phyloP scores from a whole-genome alignment of 345 rosid species.

The Angophora floribunda region DNA sequence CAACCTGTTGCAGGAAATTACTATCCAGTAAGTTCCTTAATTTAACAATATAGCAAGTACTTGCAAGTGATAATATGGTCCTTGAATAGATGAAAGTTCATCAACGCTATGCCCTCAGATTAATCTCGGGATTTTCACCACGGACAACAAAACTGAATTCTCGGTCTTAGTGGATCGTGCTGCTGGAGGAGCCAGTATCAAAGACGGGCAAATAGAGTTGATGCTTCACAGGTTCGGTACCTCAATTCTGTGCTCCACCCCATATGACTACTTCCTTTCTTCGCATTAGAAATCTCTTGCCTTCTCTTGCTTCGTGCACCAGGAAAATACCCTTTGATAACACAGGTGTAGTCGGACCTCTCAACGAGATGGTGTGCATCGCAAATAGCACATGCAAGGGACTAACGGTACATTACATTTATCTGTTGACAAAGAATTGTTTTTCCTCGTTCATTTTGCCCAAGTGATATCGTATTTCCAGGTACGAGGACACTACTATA shows the following conservation, averaged over 20 bases:
- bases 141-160: conserved; percentile 52
- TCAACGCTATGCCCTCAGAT: conserved; percentile 18
- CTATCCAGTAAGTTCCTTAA: conserved; percentile 52
- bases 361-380: conserved; percentile 45
- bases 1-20: conserved; percentile 87
- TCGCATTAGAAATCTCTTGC: neutral
- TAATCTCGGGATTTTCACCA: conserved; percentile 60
- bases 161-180: conserved; percentile 86
- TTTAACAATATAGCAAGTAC: neutral
- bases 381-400: conserved; percentile 34
- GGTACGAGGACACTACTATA: conserved; percentile 69
- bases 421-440: neutral
- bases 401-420: conserved; percentile 34
- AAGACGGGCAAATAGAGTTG: conserved; percentile 73
- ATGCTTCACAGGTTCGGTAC: conserved; percentile 77
- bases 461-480: neutral
- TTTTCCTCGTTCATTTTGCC: neutral
- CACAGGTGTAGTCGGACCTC: conserved; percentile 68
- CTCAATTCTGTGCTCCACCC: neutral
- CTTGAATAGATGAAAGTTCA: neutral
- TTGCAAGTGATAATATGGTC: neutral
- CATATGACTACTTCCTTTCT: neutral
- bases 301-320: neutral
- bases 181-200: conserved; percentile 65
- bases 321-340: conserved; percentile 51